phyloP scores from a whole-genome alignment of 2,329 filamentous ascomycete species.

The Stromatinia cepivora region DNA sequence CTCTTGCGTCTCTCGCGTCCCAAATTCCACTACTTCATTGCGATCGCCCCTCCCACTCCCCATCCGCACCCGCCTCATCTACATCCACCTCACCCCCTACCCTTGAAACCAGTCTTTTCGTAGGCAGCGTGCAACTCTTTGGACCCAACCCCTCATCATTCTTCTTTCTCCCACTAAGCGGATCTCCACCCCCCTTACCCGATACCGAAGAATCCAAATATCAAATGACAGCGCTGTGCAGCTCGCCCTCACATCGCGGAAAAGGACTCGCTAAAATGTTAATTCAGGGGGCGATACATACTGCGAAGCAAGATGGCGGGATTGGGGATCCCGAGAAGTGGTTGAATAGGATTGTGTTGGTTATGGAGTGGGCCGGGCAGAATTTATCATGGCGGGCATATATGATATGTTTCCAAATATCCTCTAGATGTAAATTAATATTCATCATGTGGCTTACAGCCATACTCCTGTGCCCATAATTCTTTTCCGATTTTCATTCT shows the following conservation, averaged over 20 bases:
- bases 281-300: neutral
- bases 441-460: too few species aligned
- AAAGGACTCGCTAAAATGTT: neutral
- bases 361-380: neutral
- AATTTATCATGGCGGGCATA: too few species aligned
- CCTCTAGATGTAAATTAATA: too few species aligned
- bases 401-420: too few species aligned
- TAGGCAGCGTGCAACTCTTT: neutral
- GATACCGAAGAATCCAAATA: neutral
- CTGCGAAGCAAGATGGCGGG: neutral
- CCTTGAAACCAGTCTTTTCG: neutral
- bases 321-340: neutral
- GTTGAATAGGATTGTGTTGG: neutral
- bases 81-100: constrained; percentile 7
- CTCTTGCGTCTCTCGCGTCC: constrained; percentile 33
- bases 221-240: neutral
- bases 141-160: neutral
- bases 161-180: neutral
- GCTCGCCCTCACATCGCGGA: neutral
- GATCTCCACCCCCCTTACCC: neutral
- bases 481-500: too few species aligned
- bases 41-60: constrained; percentile 29
- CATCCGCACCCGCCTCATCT: constrained; percentile 19
- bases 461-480: too few species aligned
- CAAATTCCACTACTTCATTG: constrained; percentile 40